Conservation (phyloP, 176 grass and related monocot species). For the Oryza coarctata region DNA sequence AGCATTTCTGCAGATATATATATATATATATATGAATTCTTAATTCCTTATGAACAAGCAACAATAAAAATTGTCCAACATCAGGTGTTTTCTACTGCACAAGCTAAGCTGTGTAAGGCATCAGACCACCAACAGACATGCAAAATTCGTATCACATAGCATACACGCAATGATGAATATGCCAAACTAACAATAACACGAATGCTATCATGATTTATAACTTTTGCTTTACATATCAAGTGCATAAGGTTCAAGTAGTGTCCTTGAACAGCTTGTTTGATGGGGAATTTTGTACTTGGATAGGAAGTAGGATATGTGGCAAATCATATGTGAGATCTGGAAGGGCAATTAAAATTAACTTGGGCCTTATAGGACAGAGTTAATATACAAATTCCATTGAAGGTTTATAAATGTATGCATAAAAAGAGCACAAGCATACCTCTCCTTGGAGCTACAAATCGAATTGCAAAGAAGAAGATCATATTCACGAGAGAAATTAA, state of each 20-base stretch:
- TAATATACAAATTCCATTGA: not conserved
- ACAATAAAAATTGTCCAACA: slow-evolving; percentile 3
- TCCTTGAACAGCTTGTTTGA: no score
- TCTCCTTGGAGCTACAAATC: slow-evolving; percentile 63
- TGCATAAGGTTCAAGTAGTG: not conserved
- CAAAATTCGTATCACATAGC: not conserved
- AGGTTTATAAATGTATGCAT: not conserved
- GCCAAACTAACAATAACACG: not conserved
- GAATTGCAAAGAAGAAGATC: slow-evolving; percentile 66
- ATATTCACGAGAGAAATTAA: slow-evolving; percentile 85
- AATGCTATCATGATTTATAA: no score
- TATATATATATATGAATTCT: not conserved
- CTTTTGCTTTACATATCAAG: not conserved
- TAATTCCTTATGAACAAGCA: not conserved
- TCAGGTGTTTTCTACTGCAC: not conserved
- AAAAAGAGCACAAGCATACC: slow-evolving; percentile 42
- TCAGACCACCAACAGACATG: not conserved
- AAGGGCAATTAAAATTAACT: not conserved
- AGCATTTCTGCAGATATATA: not conserved
- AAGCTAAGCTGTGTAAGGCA: not conserved
- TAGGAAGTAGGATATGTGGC: no score
- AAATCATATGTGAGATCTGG: not conserved
- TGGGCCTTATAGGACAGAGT: not conserved
- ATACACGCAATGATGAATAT: not conserved
- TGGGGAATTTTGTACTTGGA: no score